Conservation (phyloP, 2,329 filamentous ascomycete species). For the Neonectria faginata region DNA sequence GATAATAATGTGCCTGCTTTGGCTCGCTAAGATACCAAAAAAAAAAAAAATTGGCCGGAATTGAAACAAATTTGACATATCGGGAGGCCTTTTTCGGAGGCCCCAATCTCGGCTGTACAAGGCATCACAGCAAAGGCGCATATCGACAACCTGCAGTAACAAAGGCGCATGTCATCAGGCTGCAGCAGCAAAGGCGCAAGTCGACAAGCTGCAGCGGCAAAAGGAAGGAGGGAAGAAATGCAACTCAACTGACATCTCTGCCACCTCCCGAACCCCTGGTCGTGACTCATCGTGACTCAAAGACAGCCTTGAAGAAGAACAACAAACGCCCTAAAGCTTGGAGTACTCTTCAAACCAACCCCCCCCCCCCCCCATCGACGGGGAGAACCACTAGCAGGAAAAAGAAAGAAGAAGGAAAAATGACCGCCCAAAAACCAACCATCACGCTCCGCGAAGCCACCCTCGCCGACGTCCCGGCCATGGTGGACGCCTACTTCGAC, state of each 20-base stretch:
- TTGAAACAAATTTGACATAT: not conserved
- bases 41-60: too few relatives aligned
- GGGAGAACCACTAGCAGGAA: not conserved
- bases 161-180: not conserved
- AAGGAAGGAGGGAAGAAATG: not conserved
- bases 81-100: not conserved
- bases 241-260: not conserved
- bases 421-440: conserved; percentile 25
- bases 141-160: not conserved
- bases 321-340: not conserved
- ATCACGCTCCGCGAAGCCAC: conserved; percentile 53
- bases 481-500: conserved; percentile 47
- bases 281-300: conserved; percentile 7
- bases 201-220: not conserved
- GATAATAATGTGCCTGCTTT: not conserved
- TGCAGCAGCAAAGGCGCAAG: not conserved
- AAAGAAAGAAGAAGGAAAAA: not conserved
- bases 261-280: not conserved
- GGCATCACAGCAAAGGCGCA: not conserved
- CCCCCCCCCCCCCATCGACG: too few relatives aligned
- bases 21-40: not conserved
- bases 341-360: not conserved
- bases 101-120: not conserved
- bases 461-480: conserved; percentile 46
- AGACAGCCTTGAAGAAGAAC: not conserved